These are phyloP conservation scores for Pilasporangium apinafurcum DNA, from an alignment of 352 stramenopile species.

Conservation along the genomic window DNA sequence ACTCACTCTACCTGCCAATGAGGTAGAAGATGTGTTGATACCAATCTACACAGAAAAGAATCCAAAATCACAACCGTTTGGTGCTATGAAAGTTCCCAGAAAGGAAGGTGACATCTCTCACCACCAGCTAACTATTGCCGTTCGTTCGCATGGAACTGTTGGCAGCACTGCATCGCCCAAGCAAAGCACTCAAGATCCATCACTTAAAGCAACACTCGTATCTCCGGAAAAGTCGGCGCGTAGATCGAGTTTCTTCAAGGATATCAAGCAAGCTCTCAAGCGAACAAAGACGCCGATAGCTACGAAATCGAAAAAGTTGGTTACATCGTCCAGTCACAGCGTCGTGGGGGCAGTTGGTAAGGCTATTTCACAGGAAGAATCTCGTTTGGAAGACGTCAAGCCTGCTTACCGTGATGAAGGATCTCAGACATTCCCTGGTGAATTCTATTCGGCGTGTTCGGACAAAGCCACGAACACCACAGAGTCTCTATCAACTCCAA, in stretches of 20 bases:
- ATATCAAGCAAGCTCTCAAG: conserved; percentile 7
- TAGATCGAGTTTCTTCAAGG: conserved; percentile 6
- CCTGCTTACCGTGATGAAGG: no score
- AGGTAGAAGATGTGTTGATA: no score
- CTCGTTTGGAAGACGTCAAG: no score
- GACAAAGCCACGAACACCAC: not conserved
- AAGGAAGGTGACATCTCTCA: no score
- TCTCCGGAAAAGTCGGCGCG: not conserved
- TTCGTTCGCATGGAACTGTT: conserved; percentile 2
- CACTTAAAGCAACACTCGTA: not conserved
- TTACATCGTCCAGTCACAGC: no score
- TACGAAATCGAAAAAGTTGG: conserved; percentile 1
- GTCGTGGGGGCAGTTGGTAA: no score
- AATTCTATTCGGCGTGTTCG: no score
- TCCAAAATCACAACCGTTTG: not conserved
- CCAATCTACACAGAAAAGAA: no score
- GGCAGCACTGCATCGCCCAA: conserved; percentile 2
- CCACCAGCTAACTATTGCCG: conserved; percentile 3
- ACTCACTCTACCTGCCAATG: no score
- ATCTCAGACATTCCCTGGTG: no score
- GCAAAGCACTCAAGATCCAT: not conserved
- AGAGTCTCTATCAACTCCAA: not conserved
- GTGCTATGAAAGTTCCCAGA: no score
- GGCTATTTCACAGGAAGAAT: no score
- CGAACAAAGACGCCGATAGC: conserved; percentile 2